phyloP scores from a whole-genome alignment of 2,329 filamentous ascomycete genomes.

The Colletotrichum melonis region DNA sequence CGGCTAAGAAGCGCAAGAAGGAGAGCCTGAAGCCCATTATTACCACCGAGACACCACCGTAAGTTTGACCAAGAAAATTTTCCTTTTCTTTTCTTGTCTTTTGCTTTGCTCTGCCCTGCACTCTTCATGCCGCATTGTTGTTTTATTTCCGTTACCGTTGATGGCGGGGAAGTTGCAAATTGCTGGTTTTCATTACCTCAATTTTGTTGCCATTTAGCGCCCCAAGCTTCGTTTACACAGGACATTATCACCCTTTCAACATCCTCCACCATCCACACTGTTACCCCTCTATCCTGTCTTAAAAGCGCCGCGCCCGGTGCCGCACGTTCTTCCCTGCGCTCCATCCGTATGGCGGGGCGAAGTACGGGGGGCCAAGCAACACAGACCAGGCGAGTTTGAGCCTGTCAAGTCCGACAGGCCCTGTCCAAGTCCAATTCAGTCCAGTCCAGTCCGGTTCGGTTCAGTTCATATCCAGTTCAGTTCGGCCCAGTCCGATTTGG shows the following conservation, averaged over 20 bases:
- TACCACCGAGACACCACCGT: slow-evolving; percentile 69
- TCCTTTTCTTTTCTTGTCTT: slow-evolving; percentile 13
- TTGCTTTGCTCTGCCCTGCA: slow-evolving; percentile 4
- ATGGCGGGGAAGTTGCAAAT: slow-evolving; percentile 7
- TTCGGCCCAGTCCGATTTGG: slow-evolving; percentile 17
- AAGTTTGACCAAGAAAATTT: slow-evolving; percentile 38
- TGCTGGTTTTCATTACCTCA: slow-evolving; percentile 12
- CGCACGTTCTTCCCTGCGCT: slow-evolving; percentile 27
- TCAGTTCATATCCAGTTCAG: slow-evolving; percentile 9
- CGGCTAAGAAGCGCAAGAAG: slow-evolving; percentile 79
- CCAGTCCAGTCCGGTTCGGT: slow-evolving; percentile 9
- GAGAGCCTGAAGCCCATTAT: slow-evolving; percentile 80
- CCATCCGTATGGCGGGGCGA: slow-evolving; percentile 25
- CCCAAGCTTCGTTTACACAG: slow-evolving; percentile 23
- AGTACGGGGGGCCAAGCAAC: slow-evolving; percentile 14
- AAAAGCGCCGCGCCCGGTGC: slow-evolving; percentile 22
- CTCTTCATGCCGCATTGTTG: not conserved
- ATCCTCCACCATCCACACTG: not conserved
- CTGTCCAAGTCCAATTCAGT: slow-evolving; percentile 5
- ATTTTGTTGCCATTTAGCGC: not conserved
- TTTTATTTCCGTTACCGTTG: not conserved
- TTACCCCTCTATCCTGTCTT: slow-evolving; percentile 32
- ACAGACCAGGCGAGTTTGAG: slow-evolving; percentile 5
- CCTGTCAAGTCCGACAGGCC: slow-evolving; percentile 8
- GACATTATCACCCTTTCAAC: slow-evolving; percentile 3